Evolutionary conservation across 805 yeast species (phyloP), one percentile per base, ranked within the genome.

Genomic region (Sungouiella blattae): DNA sequence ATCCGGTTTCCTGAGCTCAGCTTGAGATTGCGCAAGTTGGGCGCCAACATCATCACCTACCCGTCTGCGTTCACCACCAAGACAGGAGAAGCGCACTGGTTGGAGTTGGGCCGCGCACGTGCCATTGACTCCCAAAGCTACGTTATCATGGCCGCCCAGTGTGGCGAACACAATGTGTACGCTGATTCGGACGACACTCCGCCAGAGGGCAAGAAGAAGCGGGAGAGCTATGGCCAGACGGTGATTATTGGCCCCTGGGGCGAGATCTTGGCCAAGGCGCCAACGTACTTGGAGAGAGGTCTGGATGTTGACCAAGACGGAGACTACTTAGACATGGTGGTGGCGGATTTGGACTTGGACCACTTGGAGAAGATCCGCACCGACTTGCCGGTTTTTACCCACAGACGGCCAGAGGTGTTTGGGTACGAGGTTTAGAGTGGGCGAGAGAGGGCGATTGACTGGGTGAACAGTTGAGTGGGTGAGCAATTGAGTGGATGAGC

Each of bases 191-290:
- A 57, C 6, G 25, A 11, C 7, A 20, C 14, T 22, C 20, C 18
- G 9, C 64, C 60, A 12, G 46, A 46, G 7, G 32, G 37, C 17
- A 37, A 33, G 50, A 26, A 35, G 21, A 71, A 67, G 37, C 66
- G 98, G 37, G 72, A 76, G 37, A 84, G 95, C 42, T 91, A 80
- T 62, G 98, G 98, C 1, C 91, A 87, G 50, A 73, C 95, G 0
- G 66, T 88, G 43, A 79, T 88, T 4, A 74, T 91, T n/a, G 91
- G 85, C 46, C 98, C 98, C 0, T 86, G 95, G 87, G 98, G 98
- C 0, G 69, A 76, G 0, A 69, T 87, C 2, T 41, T 91, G 4
- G 82, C 86, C 1, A 75, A 78, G 29, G 59, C 57, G 11, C 41
- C 44, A 7, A 59, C 48, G 23, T 64, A 60, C 37, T 43, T 44